Percentiles rank a stretch among this genome's conserved stretches.
These are phyloP conservation scores for Lactifluus hygrophoroides DNA, from an alignment of 768 basidiomycete genomes.

Conservation along the genomic window DNA sequence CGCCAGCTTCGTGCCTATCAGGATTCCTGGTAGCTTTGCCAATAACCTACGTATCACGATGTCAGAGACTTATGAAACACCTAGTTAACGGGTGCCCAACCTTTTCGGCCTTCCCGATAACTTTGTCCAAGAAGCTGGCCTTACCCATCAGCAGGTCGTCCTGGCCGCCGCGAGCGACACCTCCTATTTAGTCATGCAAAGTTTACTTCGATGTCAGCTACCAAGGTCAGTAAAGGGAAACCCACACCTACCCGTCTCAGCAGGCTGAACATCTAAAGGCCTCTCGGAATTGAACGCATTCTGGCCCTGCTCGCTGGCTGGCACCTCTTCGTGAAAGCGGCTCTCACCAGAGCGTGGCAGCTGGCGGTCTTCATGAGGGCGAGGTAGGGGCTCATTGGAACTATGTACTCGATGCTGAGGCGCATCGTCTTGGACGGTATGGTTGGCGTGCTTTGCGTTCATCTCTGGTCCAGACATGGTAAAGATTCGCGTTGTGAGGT, in stretches of 20 bases:
- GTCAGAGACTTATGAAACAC: background rate
- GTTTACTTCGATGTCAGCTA: background rate
- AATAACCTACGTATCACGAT: slow-evolving; percentile 30
- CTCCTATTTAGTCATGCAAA: slow-evolving; percentile 23
- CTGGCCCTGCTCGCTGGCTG: background rate
- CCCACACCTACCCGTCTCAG: slow-evolving; percentile 25
- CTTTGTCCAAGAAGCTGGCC: slow-evolving; percentile 41
- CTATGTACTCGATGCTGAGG: slow-evolving; percentile 40
- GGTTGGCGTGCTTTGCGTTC: background rate
- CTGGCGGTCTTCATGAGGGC: slow-evolving; percentile 26
- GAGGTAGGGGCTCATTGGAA: slow-evolving; percentile 39
- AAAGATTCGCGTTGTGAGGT: background rate
- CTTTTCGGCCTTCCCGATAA: slow-evolving; percentile 52
- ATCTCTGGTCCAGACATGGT: background rate
- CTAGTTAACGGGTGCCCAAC: slow-evolving; percentile 24
- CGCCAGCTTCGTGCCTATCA: slow-evolving; percentile 48
- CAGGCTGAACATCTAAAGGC: slow-evolving; percentile 32
- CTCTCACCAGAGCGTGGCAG: background rate
- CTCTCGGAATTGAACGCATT: slow-evolving; percentile 26
- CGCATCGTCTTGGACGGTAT: background rate
- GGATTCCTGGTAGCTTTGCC: slow-evolving; percentile 42
- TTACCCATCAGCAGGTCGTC: slow-evolving; percentile 33
- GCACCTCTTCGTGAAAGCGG: background rate
- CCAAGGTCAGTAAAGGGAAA: background rate
- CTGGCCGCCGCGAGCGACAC: slow-evolving; percentile 30